Conservation (phyloP, 2,329 filamentous ascomycete genomes). For the Colletotrichum scovillei region DNA sequence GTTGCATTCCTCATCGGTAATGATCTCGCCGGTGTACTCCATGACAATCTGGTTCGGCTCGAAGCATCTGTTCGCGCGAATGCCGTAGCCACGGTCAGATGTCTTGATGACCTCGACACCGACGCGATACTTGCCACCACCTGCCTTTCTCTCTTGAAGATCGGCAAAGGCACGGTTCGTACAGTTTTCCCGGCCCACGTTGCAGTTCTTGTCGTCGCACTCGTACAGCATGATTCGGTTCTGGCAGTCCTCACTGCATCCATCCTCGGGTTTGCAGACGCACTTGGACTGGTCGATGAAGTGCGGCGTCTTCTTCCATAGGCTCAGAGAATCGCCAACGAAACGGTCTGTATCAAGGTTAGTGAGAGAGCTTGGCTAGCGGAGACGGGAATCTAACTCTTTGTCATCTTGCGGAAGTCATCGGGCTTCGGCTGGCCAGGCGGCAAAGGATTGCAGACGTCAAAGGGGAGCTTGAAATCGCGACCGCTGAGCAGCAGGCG, state of each 20-base stretch:
- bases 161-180: slow-evolving; percentile 89
- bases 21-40: slow-evolving; percentile 98
- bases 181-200: slow-evolving; percentile 77
- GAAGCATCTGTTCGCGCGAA: slow-evolving; percentile 90
- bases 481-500: slow-evolving; percentile 77
- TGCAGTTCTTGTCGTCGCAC: slow-evolving; percentile 92
- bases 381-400: slow-evolving; percentile 70
- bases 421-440: slow-evolving; percentile 90
- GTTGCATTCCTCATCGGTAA: slow-evolving; percentile 94
- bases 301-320: slow-evolving; percentile 85
- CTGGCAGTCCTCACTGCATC: slow-evolving; percentile 90
- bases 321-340: slow-evolving; percentile 80
- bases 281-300: slow-evolving; percentile 81
- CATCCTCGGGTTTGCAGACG: slow-evolving; percentile 80
- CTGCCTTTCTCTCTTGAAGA: slow-evolving; percentile 78
- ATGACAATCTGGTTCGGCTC: slow-evolving; percentile 94
- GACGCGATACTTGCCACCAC: slow-evolving; percentile 87
- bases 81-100: slow-evolving; percentile 86
- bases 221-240: slow-evolving; percentile 98
- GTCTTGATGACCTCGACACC: slow-evolving; percentile 97
- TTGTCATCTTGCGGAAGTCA: slow-evolving; percentile 92
- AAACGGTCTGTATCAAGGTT: slow-evolving; percentile 73
- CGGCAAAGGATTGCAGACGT: slow-evolving; percentile 88
- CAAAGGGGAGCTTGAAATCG: slow-evolving; percentile 90
- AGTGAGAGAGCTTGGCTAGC: neutral